Evolutionary conservation across 1,284 basidiomycete species (phyloP).

Genomic region (Anthracocystis panici-leucophaei): DNA sequence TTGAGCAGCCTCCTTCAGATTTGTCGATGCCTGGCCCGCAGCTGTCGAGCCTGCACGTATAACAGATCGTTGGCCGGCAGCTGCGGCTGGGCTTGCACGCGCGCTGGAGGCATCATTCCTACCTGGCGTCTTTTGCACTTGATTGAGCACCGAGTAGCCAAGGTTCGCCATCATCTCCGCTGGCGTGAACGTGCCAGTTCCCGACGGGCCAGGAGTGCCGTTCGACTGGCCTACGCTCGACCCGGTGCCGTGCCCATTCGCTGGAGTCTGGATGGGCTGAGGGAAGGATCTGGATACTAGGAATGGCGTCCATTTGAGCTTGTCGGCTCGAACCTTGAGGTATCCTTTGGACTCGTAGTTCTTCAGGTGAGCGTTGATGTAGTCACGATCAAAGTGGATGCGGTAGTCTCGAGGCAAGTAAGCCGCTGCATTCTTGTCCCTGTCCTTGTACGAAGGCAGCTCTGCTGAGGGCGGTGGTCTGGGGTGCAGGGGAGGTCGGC

Average conservation of each 20-base stretch:
- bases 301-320: conserved; percentile 95
- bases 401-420: conserved; percentile 80
- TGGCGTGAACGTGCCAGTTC: conserved; percentile 33
- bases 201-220: conserved; percentile 30
- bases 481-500: conserved; percentile 33
- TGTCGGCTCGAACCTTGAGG: conserved; percentile 82
- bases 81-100: conserved; percentile 26
- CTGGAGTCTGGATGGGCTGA: conserved; percentile 24
- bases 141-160: conserved; percentile 42
- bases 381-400: conserved; percentile 80
- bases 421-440: conserved; percentile 70
- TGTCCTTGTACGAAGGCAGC: conserved; percentile 40
- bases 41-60: conserved; percentile 6
- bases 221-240: conserved; percentile 17
- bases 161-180: conserved; percentile 46
- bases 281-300: conserved; percentile 75
- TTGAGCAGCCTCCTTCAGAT: background rate
- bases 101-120: conserved; percentile 20
- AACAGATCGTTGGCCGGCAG: conserved; percentile 12
- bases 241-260: conserved; percentile 10
- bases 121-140: conserved; percentile 35
- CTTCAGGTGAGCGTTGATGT: conserved; percentile 78
- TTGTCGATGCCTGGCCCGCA: background rate
- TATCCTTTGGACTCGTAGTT: conserved; percentile 84
- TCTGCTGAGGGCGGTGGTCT: conserved; percentile 26